These are phyloP conservation scores for Candida sp. DNA, from an alignment of 1,139 yeast genomes.

Conservation along the genomic window DNA sequence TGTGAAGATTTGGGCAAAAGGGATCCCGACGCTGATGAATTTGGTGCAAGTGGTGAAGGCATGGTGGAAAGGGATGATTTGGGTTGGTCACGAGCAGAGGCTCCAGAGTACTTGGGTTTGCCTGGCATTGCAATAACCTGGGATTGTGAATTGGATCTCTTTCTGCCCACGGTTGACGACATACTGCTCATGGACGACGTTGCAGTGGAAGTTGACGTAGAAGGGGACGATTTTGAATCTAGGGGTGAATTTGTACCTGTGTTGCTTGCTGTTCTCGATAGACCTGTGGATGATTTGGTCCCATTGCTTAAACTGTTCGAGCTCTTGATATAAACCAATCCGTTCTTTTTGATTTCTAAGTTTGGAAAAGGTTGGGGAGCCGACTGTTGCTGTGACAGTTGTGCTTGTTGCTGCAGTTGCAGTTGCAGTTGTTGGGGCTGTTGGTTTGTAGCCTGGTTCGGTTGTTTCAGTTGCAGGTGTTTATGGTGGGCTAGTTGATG, in stretches of 20 bases:
- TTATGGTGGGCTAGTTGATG: background rate
- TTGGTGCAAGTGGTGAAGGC: slow-evolving; percentile 10
- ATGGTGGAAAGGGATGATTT: slow-evolving; percentile 7
- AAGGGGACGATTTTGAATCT: background rate
- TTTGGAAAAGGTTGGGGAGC: slow-evolving; percentile 14
- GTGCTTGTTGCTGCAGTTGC: slow-evolving; percentile 1
- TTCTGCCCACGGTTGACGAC: slow-evolving; percentile 19
- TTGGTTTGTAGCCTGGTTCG: background rate
- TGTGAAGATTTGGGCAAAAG: slow-evolving; percentile 8
- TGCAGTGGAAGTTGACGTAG: background rate
- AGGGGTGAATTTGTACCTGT: background rate
- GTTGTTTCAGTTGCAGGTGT: slow-evolving; percentile 3
- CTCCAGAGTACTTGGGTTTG: slow-evolving; percentile 9
- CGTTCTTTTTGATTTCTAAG: slow-evolving; percentile 13
- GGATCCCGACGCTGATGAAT: slow-evolving; percentile 4
- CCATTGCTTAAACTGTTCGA: slow-evolving; percentile 3
- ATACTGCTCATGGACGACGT: slow-evolving; percentile 1
- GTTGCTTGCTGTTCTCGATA: slow-evolving; percentile 3
- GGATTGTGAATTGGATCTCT: slow-evolving; percentile 46
- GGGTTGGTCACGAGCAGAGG: slow-evolving; percentile 2
- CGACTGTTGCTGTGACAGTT: background rate
- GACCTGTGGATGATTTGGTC: background rate
- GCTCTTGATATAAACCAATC: slow-evolving; percentile 12
- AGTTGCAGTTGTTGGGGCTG: slow-evolving; percentile 2
- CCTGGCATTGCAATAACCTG: slow-evolving; percentile 26